A percentile compares a stretch with the other conserved stretches of the same genome.
Conservation (phyloP, 1,284 basidiomycete species). For the Ceratorhiza oryzae-sativae region DNA sequence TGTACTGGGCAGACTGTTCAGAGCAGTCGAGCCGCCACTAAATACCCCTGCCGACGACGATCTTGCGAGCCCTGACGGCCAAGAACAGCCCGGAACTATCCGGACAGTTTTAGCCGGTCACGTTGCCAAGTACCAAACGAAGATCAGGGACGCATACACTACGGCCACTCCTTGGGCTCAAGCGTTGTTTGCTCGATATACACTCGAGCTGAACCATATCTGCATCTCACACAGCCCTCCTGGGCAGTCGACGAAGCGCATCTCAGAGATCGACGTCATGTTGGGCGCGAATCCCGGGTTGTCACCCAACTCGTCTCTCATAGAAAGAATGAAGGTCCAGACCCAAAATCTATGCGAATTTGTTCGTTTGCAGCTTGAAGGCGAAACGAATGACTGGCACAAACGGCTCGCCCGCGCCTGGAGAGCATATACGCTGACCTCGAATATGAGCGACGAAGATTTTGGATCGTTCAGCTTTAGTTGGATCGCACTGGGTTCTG, state of each 20-base stretch:
- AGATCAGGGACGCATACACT: neutral
- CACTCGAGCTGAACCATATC: conserved; percentile 31
- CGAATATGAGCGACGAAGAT: neutral
- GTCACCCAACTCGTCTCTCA: neutral
- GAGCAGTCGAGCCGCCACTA: conserved; percentile 60
- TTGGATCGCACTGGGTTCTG: conserved; percentile 27
- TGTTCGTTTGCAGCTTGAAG: conserved; percentile 4
- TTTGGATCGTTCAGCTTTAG: conserved; percentile 30
- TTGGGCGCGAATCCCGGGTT: conserved; percentile 29
- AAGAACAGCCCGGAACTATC: neutral
- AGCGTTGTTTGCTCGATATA: conserved; percentile 11
- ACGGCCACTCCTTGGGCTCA: neutral
- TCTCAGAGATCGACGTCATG: conserved; percentile 32
- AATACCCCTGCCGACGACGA: conserved; percentile 6
- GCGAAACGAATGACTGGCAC: neutral
- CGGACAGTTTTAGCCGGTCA: neutral
- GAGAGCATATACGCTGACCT: conserved; percentile 5
- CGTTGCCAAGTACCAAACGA: conserved; percentile 1
- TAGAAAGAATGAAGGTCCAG: conserved; percentile 5
- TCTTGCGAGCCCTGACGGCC: neutral
- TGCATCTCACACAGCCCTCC: conserved; percentile 21
- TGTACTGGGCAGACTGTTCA: conserved; percentile 65
- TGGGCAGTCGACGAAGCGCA: neutral
- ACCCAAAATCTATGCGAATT: neutral
- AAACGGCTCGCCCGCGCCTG: conserved; percentile 32